Evolutionary conservation across 1,139 yeast species (phyloP), one percentile per base, ranked within the genome.

Genomic region (Wickerhamomyces sp.): DNA sequence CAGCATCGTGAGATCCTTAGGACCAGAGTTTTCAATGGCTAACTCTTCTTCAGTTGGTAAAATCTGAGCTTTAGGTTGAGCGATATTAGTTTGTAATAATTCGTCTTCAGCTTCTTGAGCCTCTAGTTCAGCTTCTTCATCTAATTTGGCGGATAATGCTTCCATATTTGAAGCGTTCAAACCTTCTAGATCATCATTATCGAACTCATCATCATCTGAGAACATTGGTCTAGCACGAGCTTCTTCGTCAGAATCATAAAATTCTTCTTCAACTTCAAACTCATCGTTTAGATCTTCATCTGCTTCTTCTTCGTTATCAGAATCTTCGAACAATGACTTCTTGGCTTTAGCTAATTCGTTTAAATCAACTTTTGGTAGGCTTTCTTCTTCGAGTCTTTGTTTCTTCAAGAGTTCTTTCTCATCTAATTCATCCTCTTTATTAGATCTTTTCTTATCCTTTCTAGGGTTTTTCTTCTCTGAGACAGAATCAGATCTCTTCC

Each of bases 91-190:
- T 48, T 78, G 84, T 31, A 76, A 64, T 45, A 83, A 68, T 66
- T 85, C 95, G 48, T 72, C 76, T 58, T 81, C 92, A 8, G 92
- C 90, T 56, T 83, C 94, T 54, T 76, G 78, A 13, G 83, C 92
- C 52, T 85, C 95, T 45, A 68, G 61, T 42, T 74, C 82, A 28
- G 80, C 85, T 60, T 81, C 88, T 53, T 80, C 81, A 52, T 83
- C 95, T 45, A 86, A 69, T 56, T 68, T 72, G 54, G 70, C 74
- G 39, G 87, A 82, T 45, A 82, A 74, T 7, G 86, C 84, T 65
- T 86, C 95, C 87, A 85, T 83, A 61, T 92, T 92, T 47, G 90
- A 80, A 34, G 88, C 90, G 56, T 87, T 89, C 56, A 92, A 74
- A 41, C 74, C 76, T 46, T 85, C 94, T 57, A 84, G 74, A 47